A percentile compares a stretch with the other conserved stretches of the same genome.
Evolutionary conservation across 495 filamentous ascomycete species (phyloP).

Genomic region (Penicillium mononematosum): DNA sequence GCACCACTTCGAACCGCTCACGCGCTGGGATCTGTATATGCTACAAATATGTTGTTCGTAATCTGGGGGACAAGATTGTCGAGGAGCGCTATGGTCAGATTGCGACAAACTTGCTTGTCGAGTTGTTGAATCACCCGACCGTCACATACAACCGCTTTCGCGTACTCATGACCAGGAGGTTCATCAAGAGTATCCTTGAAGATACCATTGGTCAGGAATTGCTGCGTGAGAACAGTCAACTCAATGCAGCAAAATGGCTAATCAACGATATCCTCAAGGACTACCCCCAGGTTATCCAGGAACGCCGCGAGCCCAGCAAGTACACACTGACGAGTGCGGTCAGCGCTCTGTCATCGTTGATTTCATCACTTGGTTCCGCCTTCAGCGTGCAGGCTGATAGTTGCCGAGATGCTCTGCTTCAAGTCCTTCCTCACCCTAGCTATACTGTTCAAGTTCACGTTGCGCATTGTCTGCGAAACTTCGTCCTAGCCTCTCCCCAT

Average conservation of each 20-base stretch:
- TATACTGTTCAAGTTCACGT: slow-evolving; percentile 93
- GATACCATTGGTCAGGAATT: slow-evolving; percentile 78
- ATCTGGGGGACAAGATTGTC: slow-evolving; percentile 71
- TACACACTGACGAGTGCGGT: slow-evolving; percentile 76
- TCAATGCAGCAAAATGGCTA: slow-evolving; percentile 74
- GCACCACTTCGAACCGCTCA: slow-evolving; percentile 74
- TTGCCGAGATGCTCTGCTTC: slow-evolving; percentile 83
- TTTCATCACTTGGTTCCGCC: slow-evolving; percentile 78
- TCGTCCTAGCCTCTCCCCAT: slow-evolving; percentile 86
- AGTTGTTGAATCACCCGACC: slow-evolving; percentile 72
- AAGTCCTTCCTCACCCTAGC: slow-evolving; percentile 91
- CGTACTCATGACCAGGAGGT: slow-evolving; percentile 78
- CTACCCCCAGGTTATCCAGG: slow-evolving; percentile 89
- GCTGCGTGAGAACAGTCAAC: slow-evolving; percentile 83
- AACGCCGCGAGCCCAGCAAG: slow-evolving; percentile 86
- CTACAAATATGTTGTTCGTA: slow-evolving; percentile 75
- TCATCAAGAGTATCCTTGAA: slow-evolving; percentile 79
- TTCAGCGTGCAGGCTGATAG: slow-evolving; percentile 71
- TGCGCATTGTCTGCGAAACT: slow-evolving; percentile 78
- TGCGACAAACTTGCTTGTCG: slow-evolving; percentile 73
- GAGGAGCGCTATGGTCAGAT: slow-evolving; percentile 79
- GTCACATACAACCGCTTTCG: slow-evolving; percentile 86
- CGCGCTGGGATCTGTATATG: slow-evolving; percentile 84
- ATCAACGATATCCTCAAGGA: slow-evolving; percentile 91
- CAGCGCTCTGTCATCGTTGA: slow-evolving; percentile 75